Percentiles rank a stretch among this genome's conserved stretches.
Evolutionary conservation across 805 yeast genomes (phyloP).

Genomic region (Barnettozyma sucrosica): DNA sequence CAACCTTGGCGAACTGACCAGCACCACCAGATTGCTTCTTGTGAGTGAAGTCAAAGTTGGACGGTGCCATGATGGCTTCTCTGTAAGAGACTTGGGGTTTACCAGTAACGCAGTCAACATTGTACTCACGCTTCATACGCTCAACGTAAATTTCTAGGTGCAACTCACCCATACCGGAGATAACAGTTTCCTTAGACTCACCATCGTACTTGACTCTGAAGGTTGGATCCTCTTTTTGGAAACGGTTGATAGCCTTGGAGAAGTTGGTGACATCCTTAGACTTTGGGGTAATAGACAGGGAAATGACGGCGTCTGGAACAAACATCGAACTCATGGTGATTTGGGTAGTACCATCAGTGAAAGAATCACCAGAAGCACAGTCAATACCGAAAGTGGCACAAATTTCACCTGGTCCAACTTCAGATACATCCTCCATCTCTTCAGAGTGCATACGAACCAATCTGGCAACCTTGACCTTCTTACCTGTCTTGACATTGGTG

Average conservation of each 20-base stretch:
- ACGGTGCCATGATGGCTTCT: slow-evolving; percentile 73
- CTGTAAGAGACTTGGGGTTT: slow-evolving; percentile 98
- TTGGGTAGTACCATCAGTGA: slow-evolving; percentile 74
- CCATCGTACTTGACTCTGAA: slow-evolving; percentile 86
- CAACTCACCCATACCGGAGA: slow-evolving; percentile 97
- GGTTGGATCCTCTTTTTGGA: slow-evolving; percentile 99
- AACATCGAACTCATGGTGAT: slow-evolving; percentile 96
- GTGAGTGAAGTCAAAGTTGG: slow-evolving; percentile 88
- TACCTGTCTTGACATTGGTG: slow-evolving; percentile 85
- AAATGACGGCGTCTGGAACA: slow-evolving; percentile 98
- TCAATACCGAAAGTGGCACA: slow-evolving; percentile 99
- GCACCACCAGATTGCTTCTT: slow-evolving; percentile 99
- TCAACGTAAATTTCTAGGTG: slow-evolving; percentile 97
- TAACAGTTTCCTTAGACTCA: slow-evolving; percentile 90
- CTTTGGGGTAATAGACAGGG: slow-evolving; percentile 84
- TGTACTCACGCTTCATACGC: slow-evolving; percentile 96
- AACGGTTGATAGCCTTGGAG: slow-evolving; percentile 93
- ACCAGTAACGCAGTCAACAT: slow-evolving; percentile 92
- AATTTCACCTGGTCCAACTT: slow-evolving; percentile 95
- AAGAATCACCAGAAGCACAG: slow-evolving; percentile 98
- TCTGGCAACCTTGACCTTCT: slow-evolving; percentile 87
- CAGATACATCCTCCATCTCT: slow-evolving; percentile 97
- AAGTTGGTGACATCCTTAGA: slow-evolving; percentile 83
- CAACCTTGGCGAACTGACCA: slow-evolving; percentile 96
- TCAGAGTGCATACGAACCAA: slow-evolving; percentile 98